A percentile compares a stretch with the other conserved stretches of the same genome.
These are phyloP conservation scores for Xerocomus potaroensis DNA, from an alignment of 768 basidiomycete genomes.

Conservation along the genomic window DNA sequence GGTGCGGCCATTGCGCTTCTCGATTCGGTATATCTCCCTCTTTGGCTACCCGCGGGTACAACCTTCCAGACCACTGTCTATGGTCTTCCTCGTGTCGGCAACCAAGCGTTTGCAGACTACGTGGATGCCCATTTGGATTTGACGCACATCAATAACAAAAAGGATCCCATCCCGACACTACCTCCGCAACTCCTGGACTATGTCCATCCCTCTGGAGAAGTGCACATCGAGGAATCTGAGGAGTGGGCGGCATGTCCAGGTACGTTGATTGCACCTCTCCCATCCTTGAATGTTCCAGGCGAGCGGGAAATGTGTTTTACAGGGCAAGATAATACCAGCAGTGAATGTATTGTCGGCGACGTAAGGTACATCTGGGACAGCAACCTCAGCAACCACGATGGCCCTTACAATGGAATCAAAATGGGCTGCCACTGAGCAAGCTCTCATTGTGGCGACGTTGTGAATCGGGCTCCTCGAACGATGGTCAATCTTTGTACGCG, in stretches of 20 bases:
- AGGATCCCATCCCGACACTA: slow-evolving; percentile 38
- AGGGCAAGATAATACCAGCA: slow-evolving; percentile 56
- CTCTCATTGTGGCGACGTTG: too few species aligned
- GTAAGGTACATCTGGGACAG: slow-evolving; percentile 42
- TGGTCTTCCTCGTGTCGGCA: slow-evolving; percentile 44
- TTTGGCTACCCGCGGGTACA: slow-evolving; percentile 33
- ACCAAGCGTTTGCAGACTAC: slow-evolving; percentile 56
- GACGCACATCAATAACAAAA: slow-evolving; percentile 53
- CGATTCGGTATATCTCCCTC: slow-evolving; percentile 37
- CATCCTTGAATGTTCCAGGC: not conserved
- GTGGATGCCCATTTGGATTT: slow-evolving; percentile 44
- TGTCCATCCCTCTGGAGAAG: slow-evolving; percentile 38
- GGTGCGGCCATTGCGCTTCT: slow-evolving; percentile 38
- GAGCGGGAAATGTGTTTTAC: not conserved
- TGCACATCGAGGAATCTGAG: slow-evolving; percentile 41
- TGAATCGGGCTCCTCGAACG: too few species aligned
- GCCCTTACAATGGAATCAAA: slow-evolving; percentile 28
- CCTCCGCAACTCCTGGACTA: slow-evolving; percentile 37
- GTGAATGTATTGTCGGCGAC: slow-evolving; percentile 21
- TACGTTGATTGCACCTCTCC: slow-evolving; percentile 4
- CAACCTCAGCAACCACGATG: slow-evolving; percentile 43
- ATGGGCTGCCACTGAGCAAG: slow-evolving; percentile 22
- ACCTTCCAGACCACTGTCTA: slow-evolving; percentile 31
- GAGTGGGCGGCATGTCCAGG: slow-evolving; percentile 56
- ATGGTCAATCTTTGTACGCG: too few species aligned